A percentile compares a stretch with the other conserved stretches of the same genome.
phyloP scores from a whole-genome alignment of 441 rosid species.

The Bruguiera hainesii region DNA sequence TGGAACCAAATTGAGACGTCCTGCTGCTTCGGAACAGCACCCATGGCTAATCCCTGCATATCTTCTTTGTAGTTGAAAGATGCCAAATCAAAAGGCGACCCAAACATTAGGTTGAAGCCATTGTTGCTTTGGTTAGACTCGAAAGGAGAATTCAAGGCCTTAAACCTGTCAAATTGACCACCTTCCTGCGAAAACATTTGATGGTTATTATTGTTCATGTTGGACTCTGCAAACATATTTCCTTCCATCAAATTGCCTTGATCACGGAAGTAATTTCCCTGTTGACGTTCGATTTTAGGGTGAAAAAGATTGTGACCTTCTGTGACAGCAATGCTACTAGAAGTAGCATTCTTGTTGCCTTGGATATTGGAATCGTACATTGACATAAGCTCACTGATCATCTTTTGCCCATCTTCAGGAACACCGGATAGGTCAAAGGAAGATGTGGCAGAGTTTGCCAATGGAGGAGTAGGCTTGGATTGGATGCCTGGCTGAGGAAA shows the following conservation, averaged over 20 bases:
- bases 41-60: slow-evolving; percentile 41
- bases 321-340: slow-evolving; percentile 25
- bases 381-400: slow-evolving; percentile 75
- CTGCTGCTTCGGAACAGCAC: slow-evolving; percentile 48
- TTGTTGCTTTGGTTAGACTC: slow-evolving; percentile 24
- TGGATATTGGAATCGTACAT: slow-evolving; percentile 55
- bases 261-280: slow-evolving; percentile 42
- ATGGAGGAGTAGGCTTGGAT: slow-evolving; percentile 33
- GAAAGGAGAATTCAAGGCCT: slow-evolving; percentile 41
- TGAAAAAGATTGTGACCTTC: slow-evolving; percentile 39
- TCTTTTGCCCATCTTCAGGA: slow-evolving; percentile 86
- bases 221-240: slow-evolving; percentile 47
- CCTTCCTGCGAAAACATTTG: slow-evolving; percentile 41
- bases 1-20: slow-evolving; percentile 64
- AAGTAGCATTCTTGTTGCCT: slow-evolving; percentile 34
- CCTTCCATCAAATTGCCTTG: slow-evolving; percentile 48
- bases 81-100: slow-evolving; percentile 55
- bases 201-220: slow-evolving; percentile 34
- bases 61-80: slow-evolving; percentile 61
- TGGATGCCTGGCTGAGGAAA: slow-evolving; percentile 43
- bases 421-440: slow-evolving; percentile 61
- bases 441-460: slow-evolving; percentile 30
- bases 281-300: slow-evolving; percentile 47
- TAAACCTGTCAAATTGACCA: slow-evolving; percentile 40
- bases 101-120: slow-evolving; percentile 39